These are phyloP conservation scores for Clitopilus passeckerianus DNA, from an alignment of 768 basidiomycete species.

Conservation along the genomic window DNA sequence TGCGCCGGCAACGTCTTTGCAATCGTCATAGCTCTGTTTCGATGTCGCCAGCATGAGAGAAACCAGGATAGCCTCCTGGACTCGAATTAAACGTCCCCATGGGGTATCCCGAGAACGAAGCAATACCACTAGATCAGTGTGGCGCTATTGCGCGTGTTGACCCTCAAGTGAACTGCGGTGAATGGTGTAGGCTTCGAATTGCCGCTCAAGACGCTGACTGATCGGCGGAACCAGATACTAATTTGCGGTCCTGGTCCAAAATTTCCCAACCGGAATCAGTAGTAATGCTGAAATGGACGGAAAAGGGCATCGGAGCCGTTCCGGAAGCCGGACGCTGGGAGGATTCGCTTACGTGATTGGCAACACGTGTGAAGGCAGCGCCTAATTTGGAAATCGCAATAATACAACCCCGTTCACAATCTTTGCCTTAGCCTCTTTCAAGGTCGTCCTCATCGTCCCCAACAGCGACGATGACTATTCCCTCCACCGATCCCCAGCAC, in stretches of 20 bases:
- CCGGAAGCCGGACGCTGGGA: not conserved
- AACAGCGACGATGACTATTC: not conserved
- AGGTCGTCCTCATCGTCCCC: conserved; percentile 1
- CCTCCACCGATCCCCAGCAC: not conserved
- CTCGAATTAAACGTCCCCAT: too few relatives aligned
- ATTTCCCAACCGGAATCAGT: not conserved
- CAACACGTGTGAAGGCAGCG: not conserved
- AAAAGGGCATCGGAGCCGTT: not conserved
- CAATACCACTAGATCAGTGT: too few relatives aligned
- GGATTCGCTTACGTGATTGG: not conserved
- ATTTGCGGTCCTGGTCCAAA: not conserved
- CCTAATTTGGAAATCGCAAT: not conserved
- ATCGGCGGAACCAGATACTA: not conserved
- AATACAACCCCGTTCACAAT: not conserved
- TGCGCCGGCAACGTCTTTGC: too few relatives aligned
- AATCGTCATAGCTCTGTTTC: too few relatives aligned
- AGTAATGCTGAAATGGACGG: not conserved
- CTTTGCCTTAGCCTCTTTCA: not conserved
- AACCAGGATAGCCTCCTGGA: too few relatives aligned
- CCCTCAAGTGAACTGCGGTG: not conserved
- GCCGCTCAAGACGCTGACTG: not conserved
- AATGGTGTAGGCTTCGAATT: not conserved
- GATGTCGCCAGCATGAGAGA: too few relatives aligned
- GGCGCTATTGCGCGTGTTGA: too few relatives aligned
- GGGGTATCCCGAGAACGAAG: too few relatives aligned